phyloP scores from a whole-genome alignment of 2,329 filamentous ascomycete genomes.

The Neonectria faginata region DNA sequence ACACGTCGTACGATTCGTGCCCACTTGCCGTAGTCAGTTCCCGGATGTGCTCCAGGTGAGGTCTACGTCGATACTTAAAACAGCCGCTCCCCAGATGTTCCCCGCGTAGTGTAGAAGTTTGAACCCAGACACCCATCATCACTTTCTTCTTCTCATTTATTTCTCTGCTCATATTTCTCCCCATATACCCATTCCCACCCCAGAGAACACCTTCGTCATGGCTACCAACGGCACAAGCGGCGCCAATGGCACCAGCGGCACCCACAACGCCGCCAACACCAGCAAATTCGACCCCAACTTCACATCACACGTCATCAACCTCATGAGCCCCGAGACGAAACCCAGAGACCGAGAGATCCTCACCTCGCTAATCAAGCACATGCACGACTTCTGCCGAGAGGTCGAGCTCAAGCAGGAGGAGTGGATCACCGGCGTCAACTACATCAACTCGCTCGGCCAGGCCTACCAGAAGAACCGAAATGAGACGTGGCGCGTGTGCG shows the following conservation, averaged over 20 bases:
- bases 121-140: not conserved
- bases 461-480: conserved; percentile 76
- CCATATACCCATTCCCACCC: not conserved
- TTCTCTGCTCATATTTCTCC: not conserved
- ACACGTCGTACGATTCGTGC: conserved; percentile 31
- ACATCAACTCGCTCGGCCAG: conserved; percentile 80
- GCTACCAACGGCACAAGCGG: conserved; percentile 31
- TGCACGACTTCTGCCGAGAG: conserved; percentile 84
- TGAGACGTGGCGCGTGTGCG: conserved; percentile 78
- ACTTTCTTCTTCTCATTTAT: conserved; percentile 1
- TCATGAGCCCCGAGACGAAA: conserved; percentile 76
- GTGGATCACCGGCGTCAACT: conserved; percentile 81
- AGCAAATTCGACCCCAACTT: conserved; percentile 78
- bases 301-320: conserved; percentile 78
- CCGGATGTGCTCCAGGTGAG: not conserved
- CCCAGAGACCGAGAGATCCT: conserved; percentile 75
- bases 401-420: conserved; percentile 81
- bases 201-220: conserved; percentile 28
- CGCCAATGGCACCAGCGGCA: conserved; percentile 16
- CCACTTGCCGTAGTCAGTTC: conserved; percentile 5
- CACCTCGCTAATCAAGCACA: conserved; percentile 72
- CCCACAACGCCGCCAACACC: conserved; percentile 26
- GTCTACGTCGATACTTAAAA: conserved; percentile 4
- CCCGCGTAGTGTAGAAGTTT: not conserved
- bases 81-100: not conserved